Conservation (phyloP, 108 stramenopile genomes). For the Nannochloropsis salina region DNA sequence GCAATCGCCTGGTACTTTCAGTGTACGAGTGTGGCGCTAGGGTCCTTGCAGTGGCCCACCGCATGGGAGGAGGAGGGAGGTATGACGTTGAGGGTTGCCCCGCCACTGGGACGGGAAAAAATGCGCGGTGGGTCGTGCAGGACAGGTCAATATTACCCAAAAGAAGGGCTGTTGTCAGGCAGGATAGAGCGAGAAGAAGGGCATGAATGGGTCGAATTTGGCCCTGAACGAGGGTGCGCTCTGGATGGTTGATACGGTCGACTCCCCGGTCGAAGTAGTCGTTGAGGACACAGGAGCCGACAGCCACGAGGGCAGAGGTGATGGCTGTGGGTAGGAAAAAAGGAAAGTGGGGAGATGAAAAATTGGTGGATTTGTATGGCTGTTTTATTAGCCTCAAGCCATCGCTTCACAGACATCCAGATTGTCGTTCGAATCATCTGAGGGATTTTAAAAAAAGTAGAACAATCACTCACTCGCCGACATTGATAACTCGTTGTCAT, state of each 20-base stretch:
- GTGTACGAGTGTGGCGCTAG: neutral
- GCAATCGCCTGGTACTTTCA: neutral
- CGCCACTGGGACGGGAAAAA: neutral
- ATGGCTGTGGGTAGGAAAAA: conserved; percentile 22
- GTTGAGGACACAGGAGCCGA: conserved; percentile 47
- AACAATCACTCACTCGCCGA: too few relatives aligned
- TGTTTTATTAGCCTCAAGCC: too few relatives aligned
- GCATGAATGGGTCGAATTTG: neutral
- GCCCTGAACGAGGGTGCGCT: neutral
- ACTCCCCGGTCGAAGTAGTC: conserved; percentile 41
- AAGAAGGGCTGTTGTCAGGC: neutral
- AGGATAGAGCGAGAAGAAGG: neutral
- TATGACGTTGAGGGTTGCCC: neutral
- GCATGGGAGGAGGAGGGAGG: neutral
- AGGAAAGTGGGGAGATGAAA: neutral
- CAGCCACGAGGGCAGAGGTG: conserved; percentile 33
- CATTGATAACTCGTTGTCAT: too few relatives aligned
- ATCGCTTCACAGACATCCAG: too few relatives aligned
- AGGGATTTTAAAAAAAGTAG: too few relatives aligned
- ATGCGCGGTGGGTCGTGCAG: too few relatives aligned
- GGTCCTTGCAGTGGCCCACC: neutral
- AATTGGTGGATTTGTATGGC: neutral
- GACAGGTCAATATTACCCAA: neutral
- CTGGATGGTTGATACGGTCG: conserved; percentile 37
- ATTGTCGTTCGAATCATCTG: too few relatives aligned